phyloP scores from a whole-genome alignment of 768 basidiomycete species.

The Calocybe indica region DNA sequence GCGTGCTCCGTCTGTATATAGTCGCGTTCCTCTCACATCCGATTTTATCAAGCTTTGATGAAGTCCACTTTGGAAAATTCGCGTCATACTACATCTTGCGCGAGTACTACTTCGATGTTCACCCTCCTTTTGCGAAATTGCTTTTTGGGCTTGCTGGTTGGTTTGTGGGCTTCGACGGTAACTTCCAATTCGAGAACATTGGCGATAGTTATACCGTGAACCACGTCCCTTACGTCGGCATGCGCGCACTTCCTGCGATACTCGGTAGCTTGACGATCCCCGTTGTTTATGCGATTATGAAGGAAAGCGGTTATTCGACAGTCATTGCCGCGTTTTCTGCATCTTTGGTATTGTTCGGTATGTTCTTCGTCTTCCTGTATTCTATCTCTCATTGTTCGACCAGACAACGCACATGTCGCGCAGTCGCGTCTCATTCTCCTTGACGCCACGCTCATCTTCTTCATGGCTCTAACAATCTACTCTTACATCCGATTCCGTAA shows the following conservation, averaged over 20 bases:
- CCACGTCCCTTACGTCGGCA: constrained; percentile 90
- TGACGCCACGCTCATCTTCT: constrained; percentile 91
- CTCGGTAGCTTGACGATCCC: constrained; percentile 88
- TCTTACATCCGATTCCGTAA: constrained; percentile 93
- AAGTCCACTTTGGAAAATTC: constrained; percentile 99
- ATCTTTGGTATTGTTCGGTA: constrained; percentile 80
- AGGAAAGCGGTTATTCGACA: constrained; percentile 94
- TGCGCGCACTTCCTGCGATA: constrained; percentile 89
- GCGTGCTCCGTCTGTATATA: constrained; percentile 20
- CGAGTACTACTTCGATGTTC: constrained; percentile 99
- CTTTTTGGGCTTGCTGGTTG: constrained; percentile 92
- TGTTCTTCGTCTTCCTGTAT: constrained; percentile 18
- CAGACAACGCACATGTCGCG: constrained; percentile 94
- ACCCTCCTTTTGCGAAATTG: constrained; percentile 95
- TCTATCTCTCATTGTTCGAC: not conserved
- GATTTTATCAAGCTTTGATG: constrained; percentile 67
- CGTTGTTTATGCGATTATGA: constrained; percentile 94
- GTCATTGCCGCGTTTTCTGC: constrained; percentile 90
- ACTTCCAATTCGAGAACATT: constrained; percentile 91
- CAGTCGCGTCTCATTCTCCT: constrained; percentile 96
- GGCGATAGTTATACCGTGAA: constrained; percentile 86
- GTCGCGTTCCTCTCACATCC: not conserved
- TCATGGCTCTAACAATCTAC: constrained; percentile 92
- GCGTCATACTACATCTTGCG: constrained; percentile 89
- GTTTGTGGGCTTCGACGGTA: constrained; percentile 94